Base-by-base conservation (phyloP, 371 early-diverging fungal genomes). In the Dichotomocladium elegans region DNA sequence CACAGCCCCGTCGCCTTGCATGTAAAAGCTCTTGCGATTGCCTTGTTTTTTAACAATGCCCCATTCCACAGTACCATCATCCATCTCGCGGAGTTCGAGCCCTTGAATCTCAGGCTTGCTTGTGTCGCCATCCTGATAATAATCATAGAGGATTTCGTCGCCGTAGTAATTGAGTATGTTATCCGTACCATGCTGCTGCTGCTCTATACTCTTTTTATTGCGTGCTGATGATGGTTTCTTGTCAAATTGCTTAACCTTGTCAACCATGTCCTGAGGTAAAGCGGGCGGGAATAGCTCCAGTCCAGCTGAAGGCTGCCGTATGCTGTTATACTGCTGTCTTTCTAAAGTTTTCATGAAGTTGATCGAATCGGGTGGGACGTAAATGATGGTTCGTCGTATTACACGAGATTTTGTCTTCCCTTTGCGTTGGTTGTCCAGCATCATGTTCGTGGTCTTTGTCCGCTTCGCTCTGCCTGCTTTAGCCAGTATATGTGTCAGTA, bases 301-400 rank as follows among this genome's bases (percentile, higher is more conserved):
- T n/a, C n/a, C n/a, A n/a, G n/a, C n/a, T n/a, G n/a, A n/a, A n/a
- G n/a, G n/a, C n/a, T n/a, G n/a, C n/a, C n/a, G 37, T 14, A 17
- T 31, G 19, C 35, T 48, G 21, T 35, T 47, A 22, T 42, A 24
- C 0, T 29, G 24, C 14, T 33, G 27, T 28, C 33, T 29, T 30
- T 53, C 21, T 2, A 59, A 37, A 3, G 42, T 57, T 33, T 62
- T 62, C 63, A 63, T 53, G 25, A 63, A 63, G n/a, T 63, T 54
- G 24, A 67, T 28, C 3, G 72, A 65, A 47, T 77, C 66, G 1
- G 78, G 77, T 19, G 67, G 68, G 1, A 75, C 73, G 41, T 77
- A 77, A 41, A 77, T 77, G 48, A 77, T 74, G 1, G 72, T 77
- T 6, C 66, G 64, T 19, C 77, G 66, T 9, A 77, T 60, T 2